Conservation (phyloP, 192 early-diverging fungal species). For the Allomyces javanicus region DNA sequence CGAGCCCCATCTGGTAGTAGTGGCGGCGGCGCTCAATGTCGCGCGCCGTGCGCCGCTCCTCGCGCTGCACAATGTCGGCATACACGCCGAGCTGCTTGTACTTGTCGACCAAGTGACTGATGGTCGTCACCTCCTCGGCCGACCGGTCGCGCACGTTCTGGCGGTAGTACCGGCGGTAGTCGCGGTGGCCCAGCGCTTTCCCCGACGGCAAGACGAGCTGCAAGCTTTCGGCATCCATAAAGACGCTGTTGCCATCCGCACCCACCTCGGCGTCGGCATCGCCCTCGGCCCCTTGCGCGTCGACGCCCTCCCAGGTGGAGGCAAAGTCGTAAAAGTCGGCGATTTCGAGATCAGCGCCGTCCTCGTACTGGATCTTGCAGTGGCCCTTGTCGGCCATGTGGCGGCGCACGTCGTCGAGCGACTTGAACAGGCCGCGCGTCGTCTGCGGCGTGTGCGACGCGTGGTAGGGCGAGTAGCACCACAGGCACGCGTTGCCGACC, state of each 20-base stretch:
- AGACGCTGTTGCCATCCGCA: conserved; percentile 13
- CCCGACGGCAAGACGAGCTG: conserved; percentile 78
- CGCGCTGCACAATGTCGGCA: conserved; percentile 17
- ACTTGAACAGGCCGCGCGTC: conserved; percentile 1
- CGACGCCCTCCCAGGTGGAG: conserved; percentile 38
- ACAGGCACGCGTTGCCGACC: conserved; percentile 86
- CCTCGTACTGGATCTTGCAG: conserved; percentile 89
- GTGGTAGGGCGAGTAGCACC: conserved; percentile 81
- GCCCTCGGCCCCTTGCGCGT: conserved; percentile 16
- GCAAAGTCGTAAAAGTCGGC: conserved; percentile 93
- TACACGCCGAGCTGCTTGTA: conserved; percentile 7
- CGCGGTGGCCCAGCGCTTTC: conserved; percentile 55
- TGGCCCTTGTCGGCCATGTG: conserved; percentile 96
- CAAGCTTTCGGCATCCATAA: conserved; percentile 55
- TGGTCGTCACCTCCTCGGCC: conserved; percentile 21
- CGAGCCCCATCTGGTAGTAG: conserved; percentile 42
- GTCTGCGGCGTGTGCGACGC: conserved; percentile 30
- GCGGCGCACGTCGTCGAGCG: conserved; percentile 75
- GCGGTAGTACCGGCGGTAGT: conserved; percentile 61
- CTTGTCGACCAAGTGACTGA: neutral
- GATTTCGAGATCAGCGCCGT: conserved; percentile 78
- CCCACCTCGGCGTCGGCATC: conserved; percentile 10
- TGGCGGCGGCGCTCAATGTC: conserved; percentile 24
- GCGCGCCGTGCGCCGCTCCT: conserved; percentile 15
- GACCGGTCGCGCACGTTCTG: conserved; percentile 42